A percentile compares a stretch with the other conserved stretches of the same genome.
These are phyloP conservation scores for Penicillium freii DNA, from an alignment of 2,329 filamentous ascomycete species.

Conservation along the genomic window DNA sequence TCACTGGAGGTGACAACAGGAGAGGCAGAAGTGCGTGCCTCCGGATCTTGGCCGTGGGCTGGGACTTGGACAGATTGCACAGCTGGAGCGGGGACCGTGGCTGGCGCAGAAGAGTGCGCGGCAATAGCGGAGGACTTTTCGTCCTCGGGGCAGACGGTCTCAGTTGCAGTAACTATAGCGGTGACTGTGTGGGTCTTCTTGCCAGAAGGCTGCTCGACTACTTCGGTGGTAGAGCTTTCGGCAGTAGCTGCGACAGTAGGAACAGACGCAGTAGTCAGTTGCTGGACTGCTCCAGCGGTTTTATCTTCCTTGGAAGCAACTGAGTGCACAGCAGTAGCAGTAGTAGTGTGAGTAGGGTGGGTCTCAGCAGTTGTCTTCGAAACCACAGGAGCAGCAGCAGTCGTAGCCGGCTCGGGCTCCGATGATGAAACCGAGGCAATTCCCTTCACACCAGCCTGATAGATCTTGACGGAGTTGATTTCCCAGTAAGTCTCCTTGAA, in stretches of 20 bases:
- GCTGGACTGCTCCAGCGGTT: not conserved
- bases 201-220: not conserved
- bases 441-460: constrained; percentile 31
- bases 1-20: not conserved
- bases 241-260: constrained; percentile 1
- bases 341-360: not conserved
- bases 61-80: not conserved
- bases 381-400: not conserved
- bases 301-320: not conserved
- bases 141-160: constrained; percentile 20
- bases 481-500: constrained; percentile 77
- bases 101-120: not conserved
- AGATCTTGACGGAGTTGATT: constrained; percentile 71
- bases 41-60: not conserved
- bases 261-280: not conserved
- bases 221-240: not conserved
- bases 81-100: not conserved
- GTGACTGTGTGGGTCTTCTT: constrained; percentile 11
- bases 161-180: constrained; percentile 11
- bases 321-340: not conserved
- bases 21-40: not conserved
- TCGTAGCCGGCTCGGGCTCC: not conserved
- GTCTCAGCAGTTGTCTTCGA: not conserved
- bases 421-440: constrained; percentile 7
- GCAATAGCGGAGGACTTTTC: not conserved